These are phyloP conservation scores for Phytophthora pistaciae DNA, from an alignment of 352 stramenopile species.

Conservation along the genomic window DNA sequence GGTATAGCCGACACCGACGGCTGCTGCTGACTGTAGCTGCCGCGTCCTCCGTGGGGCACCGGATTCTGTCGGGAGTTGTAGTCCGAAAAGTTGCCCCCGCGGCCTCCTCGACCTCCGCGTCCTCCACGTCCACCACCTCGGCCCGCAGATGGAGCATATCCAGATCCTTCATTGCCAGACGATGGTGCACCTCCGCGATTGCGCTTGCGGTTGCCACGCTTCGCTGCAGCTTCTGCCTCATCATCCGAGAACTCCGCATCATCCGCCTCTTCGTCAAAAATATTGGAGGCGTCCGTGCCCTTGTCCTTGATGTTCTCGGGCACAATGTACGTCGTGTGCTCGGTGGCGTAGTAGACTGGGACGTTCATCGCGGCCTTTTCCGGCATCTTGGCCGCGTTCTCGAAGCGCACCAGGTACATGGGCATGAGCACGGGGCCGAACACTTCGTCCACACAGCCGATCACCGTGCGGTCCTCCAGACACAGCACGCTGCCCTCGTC, in stretches of 20 bases:
- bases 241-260: conserved; percentile 86
- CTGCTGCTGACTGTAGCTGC: conserved; percentile 20
- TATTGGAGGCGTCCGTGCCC: conserved; percentile 86
- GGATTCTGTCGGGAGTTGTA: conserved; percentile 23
- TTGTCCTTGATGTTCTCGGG: conserved; percentile 83
- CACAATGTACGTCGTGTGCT: conserved; percentile 86
- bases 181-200: conserved; percentile 46
- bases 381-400: conserved; percentile 74
- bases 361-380: conserved; percentile 46
- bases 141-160: conserved; percentile 8
- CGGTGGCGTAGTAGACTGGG: conserved; percentile 74
- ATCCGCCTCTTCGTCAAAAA: conserved; percentile 88
- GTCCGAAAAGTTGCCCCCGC: conserved; percentile 23
- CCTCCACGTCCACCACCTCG: conserved; percentile 28
- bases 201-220: conserved; percentile 74
- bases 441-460: conserved; percentile 87
- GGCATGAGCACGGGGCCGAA: conserved; percentile 89
- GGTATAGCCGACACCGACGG: conserved; percentile 20
- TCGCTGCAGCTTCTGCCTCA: conserved; percentile 78
- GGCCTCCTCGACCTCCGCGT: conserved; percentile 18
- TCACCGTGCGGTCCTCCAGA: conserved; percentile 75
- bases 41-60: conserved; percentile 14
- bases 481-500: conserved; percentile 88
- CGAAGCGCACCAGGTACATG: conserved; percentile 89
- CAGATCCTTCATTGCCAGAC: conserved; percentile 14